Conservation (phyloP, 1,139 yeast genomes). For the Magnusiomyces fungicola region DNA sequence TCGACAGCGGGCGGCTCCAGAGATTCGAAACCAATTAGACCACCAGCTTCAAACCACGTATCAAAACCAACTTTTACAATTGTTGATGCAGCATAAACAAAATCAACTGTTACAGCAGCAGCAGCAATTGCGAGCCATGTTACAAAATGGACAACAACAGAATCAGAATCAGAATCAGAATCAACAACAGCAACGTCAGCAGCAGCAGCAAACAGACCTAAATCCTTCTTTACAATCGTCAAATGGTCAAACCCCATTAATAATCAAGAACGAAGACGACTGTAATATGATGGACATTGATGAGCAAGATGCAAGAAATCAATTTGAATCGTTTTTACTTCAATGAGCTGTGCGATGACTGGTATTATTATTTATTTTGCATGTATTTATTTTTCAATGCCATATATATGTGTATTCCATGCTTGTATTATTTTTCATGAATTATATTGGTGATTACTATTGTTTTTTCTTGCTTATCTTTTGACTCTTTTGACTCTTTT, state of each 20-base stretch:
- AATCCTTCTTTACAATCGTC: not conserved
- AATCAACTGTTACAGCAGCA: not conserved
- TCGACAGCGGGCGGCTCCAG: not conserved
- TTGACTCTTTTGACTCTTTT: too few species aligned
- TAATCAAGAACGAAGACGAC: not conserved
- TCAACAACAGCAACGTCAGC: not conserved
- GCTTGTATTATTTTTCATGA: too few species aligned
- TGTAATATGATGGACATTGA: not conserved
- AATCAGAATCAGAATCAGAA: not conserved
- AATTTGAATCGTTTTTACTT: constrained; percentile 1
- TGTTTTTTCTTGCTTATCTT: too few species aligned
- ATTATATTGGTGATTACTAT: too few species aligned
- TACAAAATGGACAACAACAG: not conserved
- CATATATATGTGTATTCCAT: too few species aligned
- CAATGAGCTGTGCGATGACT: not conserved
- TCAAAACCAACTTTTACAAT: not conserved
- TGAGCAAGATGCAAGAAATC: not conserved
- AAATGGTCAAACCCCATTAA: not conserved
- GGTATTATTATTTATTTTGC: not conserved
- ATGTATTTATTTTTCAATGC: not conserved
- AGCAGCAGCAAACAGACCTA: not conserved
- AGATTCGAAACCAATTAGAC: not conserved
- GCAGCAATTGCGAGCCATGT: not conserved
- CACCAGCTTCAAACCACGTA: not conserved
- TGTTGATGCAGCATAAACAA: not conserved